Conservation (phyloP, 495 filamentous ascomycete species). For the Bombardia bombarda region DNA sequence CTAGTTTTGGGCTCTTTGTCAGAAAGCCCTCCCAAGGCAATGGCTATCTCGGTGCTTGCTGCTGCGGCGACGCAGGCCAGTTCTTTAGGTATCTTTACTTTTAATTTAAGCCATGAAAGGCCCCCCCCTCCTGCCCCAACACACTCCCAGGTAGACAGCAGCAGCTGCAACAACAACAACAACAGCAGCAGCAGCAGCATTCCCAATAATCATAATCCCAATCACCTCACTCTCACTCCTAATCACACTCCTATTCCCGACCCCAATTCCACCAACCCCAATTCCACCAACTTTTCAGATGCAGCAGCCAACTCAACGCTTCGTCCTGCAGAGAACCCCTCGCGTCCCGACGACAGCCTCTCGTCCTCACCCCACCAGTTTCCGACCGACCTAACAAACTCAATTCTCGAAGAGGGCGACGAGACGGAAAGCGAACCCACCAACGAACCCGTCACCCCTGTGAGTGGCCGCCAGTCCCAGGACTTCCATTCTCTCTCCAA, state of each 20-base stretch:
- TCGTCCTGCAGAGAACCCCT: conserved; percentile 8
- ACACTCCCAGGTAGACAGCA: too few species aligned
- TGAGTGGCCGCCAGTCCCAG: conserved; percentile 42
- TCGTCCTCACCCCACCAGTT: conserved; percentile 30
- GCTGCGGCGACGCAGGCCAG: conserved; percentile 22
- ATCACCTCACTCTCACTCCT: conserved; percentile 2
- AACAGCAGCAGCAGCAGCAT: too few species aligned
- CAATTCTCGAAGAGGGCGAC: conserved; percentile 41
- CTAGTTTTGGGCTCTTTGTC: too few species aligned
- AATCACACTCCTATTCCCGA: conserved; percentile 2
- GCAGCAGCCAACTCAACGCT: conserved; percentile 9
- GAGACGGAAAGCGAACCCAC: conserved; percentile 40
- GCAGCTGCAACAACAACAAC: too few species aligned
- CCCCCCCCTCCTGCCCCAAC: conserved; percentile 4
- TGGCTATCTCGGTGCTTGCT: conserved; percentile 25
- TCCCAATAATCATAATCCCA: background rate
- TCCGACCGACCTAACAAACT: conserved; percentile 31
- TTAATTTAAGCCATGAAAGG: conserved; percentile 11
- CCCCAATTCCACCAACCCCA: background rate
- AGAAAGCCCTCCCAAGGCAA: conserved; percentile 9
- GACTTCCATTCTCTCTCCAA: conserved; percentile 37
- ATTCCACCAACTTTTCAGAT: background rate
- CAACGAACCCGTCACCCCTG: conserved; percentile 41
- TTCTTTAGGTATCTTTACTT: conserved; percentile 24
- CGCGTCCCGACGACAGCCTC: conserved; percentile 11